These are phyloP conservation scores for Mallotus repandus DNA, from an alignment of 441 rosid species.

Conservation along the genomic window DNA sequence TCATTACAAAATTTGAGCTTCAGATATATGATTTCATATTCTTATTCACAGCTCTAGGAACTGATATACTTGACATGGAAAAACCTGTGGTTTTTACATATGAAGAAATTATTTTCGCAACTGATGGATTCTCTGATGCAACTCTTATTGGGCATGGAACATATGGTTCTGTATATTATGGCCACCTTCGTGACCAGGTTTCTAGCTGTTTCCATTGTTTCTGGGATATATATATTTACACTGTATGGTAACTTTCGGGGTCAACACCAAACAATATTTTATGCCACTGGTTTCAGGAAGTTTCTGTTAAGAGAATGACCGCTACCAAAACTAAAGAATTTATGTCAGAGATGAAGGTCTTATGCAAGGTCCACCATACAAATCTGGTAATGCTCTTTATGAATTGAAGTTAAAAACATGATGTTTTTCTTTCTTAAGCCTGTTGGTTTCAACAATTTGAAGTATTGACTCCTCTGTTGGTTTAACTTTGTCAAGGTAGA, in stretches of 20 bases:
- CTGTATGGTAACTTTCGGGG: neutral
- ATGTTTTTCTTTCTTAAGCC: neutral
- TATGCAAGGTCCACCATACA: slow-evolving; percentile 96
- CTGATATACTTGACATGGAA: slow-evolving; percentile 77
- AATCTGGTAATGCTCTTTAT: slow-evolving; percentile 65
- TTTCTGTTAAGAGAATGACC: slow-evolving; percentile 92
- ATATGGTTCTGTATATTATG: slow-evolving; percentile 86
- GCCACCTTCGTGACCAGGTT: slow-evolving; percentile 82
- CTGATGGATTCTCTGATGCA: slow-evolving; percentile 86
- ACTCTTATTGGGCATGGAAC: slow-evolving; percentile 92
- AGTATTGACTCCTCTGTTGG: slow-evolving; percentile 29
- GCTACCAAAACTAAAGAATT: slow-evolving; percentile 94
- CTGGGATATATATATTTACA: neutral
- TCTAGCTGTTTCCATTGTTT: slow-evolving; percentile 12
- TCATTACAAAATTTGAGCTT: slow-evolving; percentile 13
- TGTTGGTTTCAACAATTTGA: slow-evolving; percentile 16
- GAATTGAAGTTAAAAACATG: neutral
- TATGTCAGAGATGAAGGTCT: slow-evolving; percentile 89
- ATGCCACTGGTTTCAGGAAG: slow-evolving; percentile 59
- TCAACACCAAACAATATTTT: neutral
- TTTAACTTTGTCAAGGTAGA: slow-evolving; percentile 79
- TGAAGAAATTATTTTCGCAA: slow-evolving; percentile 72
- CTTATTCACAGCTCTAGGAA: slow-evolving; percentile 54
- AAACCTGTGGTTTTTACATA: slow-evolving; percentile 81
- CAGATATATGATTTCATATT: neutral